Conservation (phyloP, 108 stramenopile genomes). For the Conticribra guillardii region DNA sequence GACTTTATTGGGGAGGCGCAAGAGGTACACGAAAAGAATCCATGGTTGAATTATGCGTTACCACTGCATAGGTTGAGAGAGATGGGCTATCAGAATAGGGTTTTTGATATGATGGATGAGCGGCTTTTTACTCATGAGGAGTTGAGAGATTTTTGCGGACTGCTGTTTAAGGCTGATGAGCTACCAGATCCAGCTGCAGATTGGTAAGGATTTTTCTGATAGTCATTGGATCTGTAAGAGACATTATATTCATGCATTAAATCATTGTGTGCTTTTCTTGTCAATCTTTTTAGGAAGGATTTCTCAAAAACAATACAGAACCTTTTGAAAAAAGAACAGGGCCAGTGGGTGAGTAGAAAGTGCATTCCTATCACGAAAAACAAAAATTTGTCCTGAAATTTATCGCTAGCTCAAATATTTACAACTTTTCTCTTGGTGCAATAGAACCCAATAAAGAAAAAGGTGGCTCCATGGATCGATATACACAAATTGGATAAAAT, state of each 20-base stretch:
- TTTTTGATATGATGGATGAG: conserved; percentile 91
- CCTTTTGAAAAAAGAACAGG: conserved; percentile 48
- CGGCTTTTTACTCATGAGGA: conserved; percentile 64
- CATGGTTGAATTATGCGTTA: conserved; percentile 90
- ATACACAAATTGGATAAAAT: conserved; percentile 51
- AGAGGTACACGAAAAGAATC: conserved; percentile 82
- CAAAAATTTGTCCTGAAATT: neutral
- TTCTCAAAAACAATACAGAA: conserved; percentile 48
- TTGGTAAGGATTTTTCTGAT: conserved; percentile 37
- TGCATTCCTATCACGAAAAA: neutral
- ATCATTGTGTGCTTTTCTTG: neutral
- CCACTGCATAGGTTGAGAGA: conserved; percentile 87
- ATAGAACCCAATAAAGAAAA: conserved; percentile 69
- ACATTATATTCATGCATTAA: neutral
- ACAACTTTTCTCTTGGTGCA: neutral
- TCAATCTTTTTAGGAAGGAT: conserved; percentile 29
- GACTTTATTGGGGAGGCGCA: conserved; percentile 83
- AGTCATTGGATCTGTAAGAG: neutral
- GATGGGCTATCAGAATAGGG: conserved; percentile 80
- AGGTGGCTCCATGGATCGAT: conserved; percentile 73
- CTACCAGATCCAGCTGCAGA: conserved; percentile 74
- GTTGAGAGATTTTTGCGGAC: conserved; percentile 64
- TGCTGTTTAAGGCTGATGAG: conserved; percentile 74
- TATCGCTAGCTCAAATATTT: neutral
- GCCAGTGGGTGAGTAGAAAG: conserved; percentile 47